Evolutionary conservation across 495 filamentous ascomycete species (phyloP).

Genomic region (Patellaria atrata): DNA sequence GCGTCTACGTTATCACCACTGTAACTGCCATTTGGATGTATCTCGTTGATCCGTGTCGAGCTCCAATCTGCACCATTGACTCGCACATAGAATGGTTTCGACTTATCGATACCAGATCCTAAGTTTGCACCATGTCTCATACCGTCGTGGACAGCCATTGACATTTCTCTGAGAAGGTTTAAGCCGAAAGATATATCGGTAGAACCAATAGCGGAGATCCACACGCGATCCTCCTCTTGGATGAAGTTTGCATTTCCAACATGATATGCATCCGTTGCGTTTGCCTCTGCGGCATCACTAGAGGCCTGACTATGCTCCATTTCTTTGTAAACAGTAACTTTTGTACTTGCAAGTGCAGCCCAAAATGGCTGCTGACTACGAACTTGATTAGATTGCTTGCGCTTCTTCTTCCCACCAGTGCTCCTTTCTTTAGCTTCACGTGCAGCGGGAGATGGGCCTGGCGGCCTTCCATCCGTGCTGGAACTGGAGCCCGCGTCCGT

Average conservation of each 20-base stretch:
- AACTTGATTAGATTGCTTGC: constrained; percentile 78
- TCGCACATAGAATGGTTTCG: constrained; percentile 71
- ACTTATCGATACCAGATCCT: constrained; percentile 36
- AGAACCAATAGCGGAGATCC: constrained; percentile 72
- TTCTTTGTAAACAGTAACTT: constrained; percentile 85
- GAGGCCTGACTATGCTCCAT: constrained; percentile 73
- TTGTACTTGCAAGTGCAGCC: constrained; percentile 86
- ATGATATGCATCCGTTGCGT: constrained; percentile 64
- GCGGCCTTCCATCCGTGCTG: constrained; percentile 36
- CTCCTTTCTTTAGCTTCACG: constrained; percentile 43
- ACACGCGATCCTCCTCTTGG: constrained; percentile 59
- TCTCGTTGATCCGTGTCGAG: constrained; percentile 49
- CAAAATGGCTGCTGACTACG: constrained; percentile 83
- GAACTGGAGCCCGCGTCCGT: constrained; percentile 35
- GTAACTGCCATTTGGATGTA: constrained; percentile 31
- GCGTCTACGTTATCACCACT: constrained; percentile 39
- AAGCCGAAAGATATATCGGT: constrained; percentile 59
- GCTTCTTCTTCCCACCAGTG: constrained; percentile 60
- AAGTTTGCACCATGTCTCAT: constrained; percentile 11
- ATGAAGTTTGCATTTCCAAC: constrained; percentile 65
- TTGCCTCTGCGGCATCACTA: constrained; percentile 54
- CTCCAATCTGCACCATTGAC: constrained; percentile 85
- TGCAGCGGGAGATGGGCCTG: constrained; percentile 30
- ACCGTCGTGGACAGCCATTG: constrained; percentile 2
- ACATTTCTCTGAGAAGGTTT: not conserved